Conservation (phyloP, 306 rosid genomes). For the Dalbergia oliveri region DNA sequence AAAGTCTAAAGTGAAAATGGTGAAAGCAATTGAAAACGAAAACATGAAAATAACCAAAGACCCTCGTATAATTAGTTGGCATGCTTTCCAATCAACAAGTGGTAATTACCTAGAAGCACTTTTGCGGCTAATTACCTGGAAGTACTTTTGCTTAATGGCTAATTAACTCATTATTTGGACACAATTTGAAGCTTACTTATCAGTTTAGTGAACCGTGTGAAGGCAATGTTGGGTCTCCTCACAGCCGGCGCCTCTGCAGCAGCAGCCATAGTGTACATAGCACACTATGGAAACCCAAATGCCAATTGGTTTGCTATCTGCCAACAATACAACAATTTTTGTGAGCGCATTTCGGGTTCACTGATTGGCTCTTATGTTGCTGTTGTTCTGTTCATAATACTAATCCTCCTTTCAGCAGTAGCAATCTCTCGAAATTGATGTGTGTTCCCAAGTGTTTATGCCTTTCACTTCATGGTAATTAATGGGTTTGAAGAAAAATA, state of each 20-base stretch:
- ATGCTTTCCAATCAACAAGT: too few relatives aligned
- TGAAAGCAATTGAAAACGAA: too few relatives aligned
- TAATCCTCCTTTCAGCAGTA: conserved; percentile 52
- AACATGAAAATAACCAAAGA: too few relatives aligned
- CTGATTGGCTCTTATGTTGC: conserved; percentile 64
- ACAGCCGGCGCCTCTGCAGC: conserved; percentile 70
- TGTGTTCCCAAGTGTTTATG: conserved; percentile 3
- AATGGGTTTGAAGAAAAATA: too few relatives aligned
- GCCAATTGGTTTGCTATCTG: conserved; percentile 67
- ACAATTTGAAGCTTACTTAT: too few relatives aligned
- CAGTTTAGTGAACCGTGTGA: conserved; percentile 32
- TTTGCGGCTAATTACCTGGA: too few relatives aligned
- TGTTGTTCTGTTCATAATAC: conserved; percentile 44
- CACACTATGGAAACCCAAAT: conserved; percentile 61
- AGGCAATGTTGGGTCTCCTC: conserved; percentile 64
- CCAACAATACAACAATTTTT: conserved; percentile 61
- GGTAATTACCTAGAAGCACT: too few relatives aligned
- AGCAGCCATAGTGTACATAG: conserved; percentile 58
- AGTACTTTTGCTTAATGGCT: too few relatives aligned
- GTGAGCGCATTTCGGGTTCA: conserved; percentile 60
- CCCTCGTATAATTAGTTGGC: too few relatives aligned
- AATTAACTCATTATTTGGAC: too few relatives aligned
- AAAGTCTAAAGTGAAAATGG: too few relatives aligned
- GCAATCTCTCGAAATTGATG: conserved; percentile 58
- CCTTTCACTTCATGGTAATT: background rate